phyloP scores from a whole-genome alignment of 176 grass and related monocot genomes.

The Oryza officinalis region DNA sequence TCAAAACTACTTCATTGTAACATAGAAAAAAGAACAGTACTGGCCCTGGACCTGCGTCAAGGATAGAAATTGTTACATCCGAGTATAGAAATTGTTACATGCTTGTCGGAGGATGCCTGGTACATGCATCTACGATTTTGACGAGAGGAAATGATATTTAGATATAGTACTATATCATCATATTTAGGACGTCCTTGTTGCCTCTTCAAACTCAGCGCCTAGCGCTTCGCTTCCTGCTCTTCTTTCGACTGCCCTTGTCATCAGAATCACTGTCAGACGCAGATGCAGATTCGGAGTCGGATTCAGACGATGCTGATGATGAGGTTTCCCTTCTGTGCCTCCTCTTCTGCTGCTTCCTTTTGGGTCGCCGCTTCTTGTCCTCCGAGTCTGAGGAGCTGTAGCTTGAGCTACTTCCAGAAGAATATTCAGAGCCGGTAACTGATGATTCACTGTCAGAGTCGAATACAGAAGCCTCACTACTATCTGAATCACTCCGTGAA shows the following conservation, averaged over 20 bases:
- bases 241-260: constrained; percentile 60
- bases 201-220: constrained; percentile 32
- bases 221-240: constrained; percentile 36
- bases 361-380: constrained; percentile 35
- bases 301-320: background rate
- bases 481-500: constrained; percentile 59
- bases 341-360: constrained; percentile 37
- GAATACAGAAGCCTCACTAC: constrained; percentile 68
- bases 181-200: constrained; percentile 16
- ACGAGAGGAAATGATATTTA: constrained; percentile 5
- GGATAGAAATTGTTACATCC: no score
- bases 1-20: background rate
- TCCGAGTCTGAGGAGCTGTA: constrained; percentile 55
- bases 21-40: background rate
- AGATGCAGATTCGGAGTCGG: constrained; percentile 13
- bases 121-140: background rate
- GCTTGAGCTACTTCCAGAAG: constrained; percentile 69
- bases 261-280: constrained; percentile 60
- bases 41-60: background rate
- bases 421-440: constrained; percentile 50
- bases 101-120: background rate
- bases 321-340: constrained; percentile 21
- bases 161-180: background rate
- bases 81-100: background rate
- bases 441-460: constrained; percentile 62